Conservation (phyloP, 129 eudicot species). For the Pseudognaphalium luteoalbum region DNA sequence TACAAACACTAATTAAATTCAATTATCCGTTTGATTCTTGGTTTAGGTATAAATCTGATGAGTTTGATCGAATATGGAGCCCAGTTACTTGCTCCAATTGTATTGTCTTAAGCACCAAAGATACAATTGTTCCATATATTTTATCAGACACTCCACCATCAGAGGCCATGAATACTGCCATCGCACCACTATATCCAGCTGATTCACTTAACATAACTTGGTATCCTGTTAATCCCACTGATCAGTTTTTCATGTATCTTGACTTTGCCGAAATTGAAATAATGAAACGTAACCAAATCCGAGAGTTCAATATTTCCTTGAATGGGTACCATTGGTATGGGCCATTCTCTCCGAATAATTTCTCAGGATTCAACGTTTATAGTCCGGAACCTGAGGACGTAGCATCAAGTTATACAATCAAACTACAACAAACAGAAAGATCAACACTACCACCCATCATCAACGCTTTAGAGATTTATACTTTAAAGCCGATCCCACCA, state of each 20-base stretch:
- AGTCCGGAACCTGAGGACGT: neutral
- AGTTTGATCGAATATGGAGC: slow-evolving; percentile 37
- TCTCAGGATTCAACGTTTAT: neutral
- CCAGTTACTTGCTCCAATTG: neutral
- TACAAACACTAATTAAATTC: no score
- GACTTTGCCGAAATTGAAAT: slow-evolving; percentile 30
- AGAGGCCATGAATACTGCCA: slow-evolving; percentile 34
- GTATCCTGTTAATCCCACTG: slow-evolving; percentile 4
- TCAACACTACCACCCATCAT: slow-evolving; percentile 55
- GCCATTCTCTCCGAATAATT: slow-evolving; percentile 25
- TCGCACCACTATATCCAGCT: neutral
- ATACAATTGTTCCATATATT: neutral
- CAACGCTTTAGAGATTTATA: slow-evolving; percentile 49
- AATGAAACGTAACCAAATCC: slow-evolving; percentile 12
- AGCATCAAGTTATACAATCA: slow-evolving; percentile 18
- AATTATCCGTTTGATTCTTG: neutral
- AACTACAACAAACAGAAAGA: slow-evolving; percentile 23
- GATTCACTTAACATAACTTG: neutral
- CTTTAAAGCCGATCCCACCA: slow-evolving; percentile 21
- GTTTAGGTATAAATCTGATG: slow-evolving; percentile 30
- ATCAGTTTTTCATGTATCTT: slow-evolving; percentile 16
- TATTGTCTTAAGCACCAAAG: neutral
- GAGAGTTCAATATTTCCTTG: slow-evolving; percentile 39
- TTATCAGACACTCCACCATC: slow-evolving; percentile 22
- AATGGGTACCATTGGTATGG: slow-evolving; percentile 30